A percentile compares a stretch with the other conserved stretches of the same genome.
phyloP scores from a whole-genome alignment of 2,329 filamentous ascomycete genomes.

The Phaeosphaeriaceae sp. region DNA sequence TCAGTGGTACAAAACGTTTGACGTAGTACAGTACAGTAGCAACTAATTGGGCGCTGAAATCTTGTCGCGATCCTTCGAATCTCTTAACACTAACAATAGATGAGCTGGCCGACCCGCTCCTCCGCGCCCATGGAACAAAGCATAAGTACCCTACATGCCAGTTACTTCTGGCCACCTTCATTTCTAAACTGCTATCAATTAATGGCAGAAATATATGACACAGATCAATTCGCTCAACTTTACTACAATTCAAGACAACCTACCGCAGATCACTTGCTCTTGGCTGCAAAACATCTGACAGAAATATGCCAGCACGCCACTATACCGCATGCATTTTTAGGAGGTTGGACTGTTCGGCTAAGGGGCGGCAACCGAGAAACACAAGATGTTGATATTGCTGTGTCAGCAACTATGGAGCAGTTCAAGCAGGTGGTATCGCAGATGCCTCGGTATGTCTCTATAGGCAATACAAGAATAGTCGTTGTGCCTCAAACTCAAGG shows the following conservation, averaged over 20 bases:
- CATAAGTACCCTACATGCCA: no score
- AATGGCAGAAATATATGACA: slow-evolving; percentile 1
- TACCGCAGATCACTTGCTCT: background rate
- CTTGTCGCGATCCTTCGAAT: no score
- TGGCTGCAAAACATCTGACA: background rate
- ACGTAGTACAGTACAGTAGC: no score
- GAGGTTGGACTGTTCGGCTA: background rate
- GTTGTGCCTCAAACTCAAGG: no score
- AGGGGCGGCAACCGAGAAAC: background rate
- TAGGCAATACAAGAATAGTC: no score
- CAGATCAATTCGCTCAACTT: background rate
- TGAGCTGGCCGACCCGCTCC: no score
- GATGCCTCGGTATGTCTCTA: no score
- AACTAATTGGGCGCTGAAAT: no score
- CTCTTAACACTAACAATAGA: no score
- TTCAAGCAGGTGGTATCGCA: background rate
- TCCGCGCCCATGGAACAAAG: no score
- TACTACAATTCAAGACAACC: background rate
- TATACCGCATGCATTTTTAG: background rate
- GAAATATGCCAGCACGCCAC: background rate
- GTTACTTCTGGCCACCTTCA: no score
- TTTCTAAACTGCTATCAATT: background rate
- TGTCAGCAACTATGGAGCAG: background rate
- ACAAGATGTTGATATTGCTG: background rate
- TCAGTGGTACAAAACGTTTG: no score